These are phyloP conservation scores for Oidium heveae DNA, from an alignment of 2,329 filamentous ascomycete genomes.

Conservation along the genomic window DNA sequence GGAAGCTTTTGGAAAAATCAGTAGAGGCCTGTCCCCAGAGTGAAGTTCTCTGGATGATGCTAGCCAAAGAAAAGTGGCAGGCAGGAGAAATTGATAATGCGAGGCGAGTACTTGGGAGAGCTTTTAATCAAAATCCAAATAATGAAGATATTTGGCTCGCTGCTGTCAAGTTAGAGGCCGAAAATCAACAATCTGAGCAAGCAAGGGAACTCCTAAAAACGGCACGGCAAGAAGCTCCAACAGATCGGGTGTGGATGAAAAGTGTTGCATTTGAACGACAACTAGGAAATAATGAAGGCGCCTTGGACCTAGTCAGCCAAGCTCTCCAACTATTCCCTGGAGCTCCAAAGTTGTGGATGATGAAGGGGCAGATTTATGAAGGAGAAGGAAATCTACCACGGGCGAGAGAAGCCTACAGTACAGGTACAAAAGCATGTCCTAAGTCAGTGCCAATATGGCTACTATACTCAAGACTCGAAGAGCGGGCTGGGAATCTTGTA, in stretches of 20 bases:
- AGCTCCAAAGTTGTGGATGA: conserved; percentile 83
- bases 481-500: conserved; percentile 57
- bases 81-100: conserved; percentile 71
- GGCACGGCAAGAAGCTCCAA: conserved; percentile 70
- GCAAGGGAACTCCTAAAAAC: conserved; percentile 60
- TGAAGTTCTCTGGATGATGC: conserved; percentile 84
- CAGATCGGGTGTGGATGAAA: conserved; percentile 93
- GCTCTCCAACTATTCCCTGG: conserved; percentile 69
- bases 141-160: conserved; percentile 97
- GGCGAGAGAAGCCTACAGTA: conserved; percentile 70
- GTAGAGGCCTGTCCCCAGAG: conserved; percentile 81
- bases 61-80: conserved; percentile 86
- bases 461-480: conserved; percentile 68
- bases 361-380: conserved; percentile 96
- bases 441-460: conserved; percentile 75
- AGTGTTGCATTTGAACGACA: conserved; percentile 83
- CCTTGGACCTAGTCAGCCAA: conserved; percentile 68
- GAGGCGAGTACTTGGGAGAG: conserved; percentile 58
- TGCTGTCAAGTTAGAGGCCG: conserved; percentile 86
- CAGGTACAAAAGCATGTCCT: conserved; percentile 68
- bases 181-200: conserved; percentile 59
- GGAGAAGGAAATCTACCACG: conserved; percentile 52
- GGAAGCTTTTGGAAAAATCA: conserved; percentile 70
- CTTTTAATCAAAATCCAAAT: conserved; percentile 85
- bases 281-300: conserved; percentile 50